Evolutionary conservation across 192 early-diverging fungal genomes (phyloP), one percentile per base, ranked within the genome.

Genomic region (Cetraspora pellucida): DNA sequence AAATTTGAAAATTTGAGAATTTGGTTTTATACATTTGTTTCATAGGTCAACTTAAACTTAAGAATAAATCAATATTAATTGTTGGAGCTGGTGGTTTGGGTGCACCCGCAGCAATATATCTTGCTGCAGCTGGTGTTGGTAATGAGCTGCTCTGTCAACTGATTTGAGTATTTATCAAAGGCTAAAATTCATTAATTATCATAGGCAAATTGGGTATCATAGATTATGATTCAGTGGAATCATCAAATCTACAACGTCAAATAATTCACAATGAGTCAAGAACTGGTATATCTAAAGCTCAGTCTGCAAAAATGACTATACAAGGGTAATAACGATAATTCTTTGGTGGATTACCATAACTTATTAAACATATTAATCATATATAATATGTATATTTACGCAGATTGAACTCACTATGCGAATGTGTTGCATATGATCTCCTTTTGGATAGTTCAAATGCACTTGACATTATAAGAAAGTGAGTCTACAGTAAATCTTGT

Each of bases 61-160:
- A 87, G 16, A 91, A 94, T 71, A 83, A 90, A 21, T 84, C 89
- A 0, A 92, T 96, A 59, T 83, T 98, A 9, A 85, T 99, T 4
- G 94, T 97, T 3, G 96, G 96, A 8, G 92, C 95, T n/a, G 97
- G 97, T 71, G 97, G 97, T 1, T 87, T 99, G 13, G 97, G 97
- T 0, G 88, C 95, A 3, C 94, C 97, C 7, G 92, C 89, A 44
- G 85, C 90, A 3, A 83, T 98, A 31, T 99, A 99, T 77, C 86
- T 99, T 17, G 95, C 94, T 7, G 91, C 92, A 3, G 91, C 92
- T 69, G 97, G 97, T 4, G 86, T 97, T 21, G 97, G 93, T 79
- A n/a, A 74, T 17, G 54, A 61, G 30, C 8, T 57, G n/a, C 14
- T 17, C 25, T 52, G 11, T 37, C 16, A 5, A 37, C 21, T 50